These are phyloP conservation scores for Sporothrix mexicana DNA, from an alignment of 2,329 filamentous ascomycete genomes.

Conservation along the genomic window DNA sequence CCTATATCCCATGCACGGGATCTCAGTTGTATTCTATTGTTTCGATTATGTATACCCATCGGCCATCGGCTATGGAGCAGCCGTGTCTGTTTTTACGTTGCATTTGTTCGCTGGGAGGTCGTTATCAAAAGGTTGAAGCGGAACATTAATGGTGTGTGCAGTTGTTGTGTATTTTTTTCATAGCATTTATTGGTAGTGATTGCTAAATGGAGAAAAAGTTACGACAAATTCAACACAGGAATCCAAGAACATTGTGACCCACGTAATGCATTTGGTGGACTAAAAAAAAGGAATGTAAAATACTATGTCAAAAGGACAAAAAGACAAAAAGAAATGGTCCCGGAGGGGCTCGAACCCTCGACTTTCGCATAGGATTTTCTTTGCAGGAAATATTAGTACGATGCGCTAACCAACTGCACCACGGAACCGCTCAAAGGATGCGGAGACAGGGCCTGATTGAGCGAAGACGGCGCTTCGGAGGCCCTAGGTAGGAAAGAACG, in stretches of 20 bases:
- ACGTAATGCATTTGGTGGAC: too few species aligned
- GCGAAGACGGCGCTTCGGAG: slow-evolving; percentile 8
- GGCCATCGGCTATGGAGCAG: neutral
- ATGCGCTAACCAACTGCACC: slow-evolving; percentile 34
- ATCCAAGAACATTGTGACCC: too few species aligned
- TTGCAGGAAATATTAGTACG: slow-evolving; percentile 34
- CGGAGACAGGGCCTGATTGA: slow-evolving; percentile 22
- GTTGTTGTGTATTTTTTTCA: too few species aligned
- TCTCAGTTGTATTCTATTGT: slow-evolving; percentile 2
- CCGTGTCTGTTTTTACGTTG: neutral
- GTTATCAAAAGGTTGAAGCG: too few species aligned
- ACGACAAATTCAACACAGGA: too few species aligned
- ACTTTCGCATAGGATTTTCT: slow-evolving; percentile 33
- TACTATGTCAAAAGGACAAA: neutral
- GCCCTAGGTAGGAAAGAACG: neutral
- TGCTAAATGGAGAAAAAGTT: too few species aligned
- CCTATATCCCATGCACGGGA: too few species aligned
- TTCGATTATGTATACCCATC: slow-evolving; percentile 27
- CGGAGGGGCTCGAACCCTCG: slow-evolving; percentile 32
- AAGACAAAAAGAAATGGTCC: slow-evolving; percentile 29
- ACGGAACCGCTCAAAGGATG: slow-evolving; percentile 30
- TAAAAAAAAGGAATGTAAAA: neutral
- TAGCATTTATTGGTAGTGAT: too few species aligned
- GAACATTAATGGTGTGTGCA: too few species aligned
- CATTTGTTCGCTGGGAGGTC: neutral